A percentile compares a stretch with the other conserved stretches of the same genome.
Conservation (phyloP, 2,329 filamentous ascomycete species). For the Cladobotryum mycophilum region DNA sequence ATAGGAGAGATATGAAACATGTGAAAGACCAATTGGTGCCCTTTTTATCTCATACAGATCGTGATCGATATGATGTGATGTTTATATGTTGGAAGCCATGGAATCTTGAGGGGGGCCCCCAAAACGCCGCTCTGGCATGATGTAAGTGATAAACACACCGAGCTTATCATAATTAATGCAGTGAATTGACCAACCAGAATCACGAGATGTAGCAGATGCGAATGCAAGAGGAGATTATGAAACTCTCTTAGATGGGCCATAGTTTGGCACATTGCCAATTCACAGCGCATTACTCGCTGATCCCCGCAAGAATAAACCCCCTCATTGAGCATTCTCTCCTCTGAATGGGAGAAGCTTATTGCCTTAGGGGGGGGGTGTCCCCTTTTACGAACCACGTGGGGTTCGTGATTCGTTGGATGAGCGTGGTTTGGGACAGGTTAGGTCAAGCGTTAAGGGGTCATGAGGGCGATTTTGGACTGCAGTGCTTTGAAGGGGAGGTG, state of each 20-base stretch:
- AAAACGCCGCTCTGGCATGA: no score
- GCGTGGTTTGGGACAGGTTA: not conserved
- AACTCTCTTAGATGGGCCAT: not conserved
- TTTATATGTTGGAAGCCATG: not conserved
- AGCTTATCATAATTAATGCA: no score
- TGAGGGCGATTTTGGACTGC: not conserved
- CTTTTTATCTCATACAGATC: no score
- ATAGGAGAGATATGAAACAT: no score
- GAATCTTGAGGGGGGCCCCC: not conserved
- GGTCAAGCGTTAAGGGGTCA: not conserved
- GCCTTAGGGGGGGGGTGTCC: no score
- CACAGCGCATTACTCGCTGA: constrained; percentile 4
- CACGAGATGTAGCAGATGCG: not conserved
- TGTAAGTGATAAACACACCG: no score
- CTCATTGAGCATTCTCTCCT: not conserved
- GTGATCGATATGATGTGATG: not conserved
- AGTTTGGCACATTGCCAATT: constrained; percentile 7
- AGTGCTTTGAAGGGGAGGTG: no score
- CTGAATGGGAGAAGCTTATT: no score
- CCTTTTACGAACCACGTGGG: not conserved
- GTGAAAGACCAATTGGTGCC: no score
- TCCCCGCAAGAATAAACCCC: not conserved
- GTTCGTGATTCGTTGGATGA: not conserved
- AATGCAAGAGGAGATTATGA: not conserved
- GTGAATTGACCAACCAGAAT: not conserved